A percentile compares a stretch with the other conserved stretches of the same genome.
Evolutionary conservation across 2,329 filamentous ascomycete genomes (phyloP).

Genomic region (Thielaviopsis cerberus): DNA sequence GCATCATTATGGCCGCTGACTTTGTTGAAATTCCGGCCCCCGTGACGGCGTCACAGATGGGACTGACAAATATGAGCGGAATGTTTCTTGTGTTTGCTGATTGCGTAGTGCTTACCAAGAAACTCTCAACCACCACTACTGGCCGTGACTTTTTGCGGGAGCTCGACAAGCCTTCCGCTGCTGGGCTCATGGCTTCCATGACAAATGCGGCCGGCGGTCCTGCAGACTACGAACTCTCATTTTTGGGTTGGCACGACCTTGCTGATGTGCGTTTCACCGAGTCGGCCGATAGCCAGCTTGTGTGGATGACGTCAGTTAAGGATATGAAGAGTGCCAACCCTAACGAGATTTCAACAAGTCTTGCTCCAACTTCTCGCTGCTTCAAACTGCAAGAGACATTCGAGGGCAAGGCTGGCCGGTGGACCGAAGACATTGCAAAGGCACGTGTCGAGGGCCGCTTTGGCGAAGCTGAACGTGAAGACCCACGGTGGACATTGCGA

Average conservation of each 20-base stretch:
- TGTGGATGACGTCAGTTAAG: slow-evolving; percentile 49
- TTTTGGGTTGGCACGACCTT: slow-evolving; percentile 53
- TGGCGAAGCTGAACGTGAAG: slow-evolving; percentile 64
- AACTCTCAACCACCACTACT: slow-evolving; percentile 42
- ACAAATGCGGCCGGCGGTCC: slow-evolving; percentile 43
- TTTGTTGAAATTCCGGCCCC: slow-evolving; percentile 60
- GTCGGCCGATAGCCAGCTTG: slow-evolving; percentile 40
- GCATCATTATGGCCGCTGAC: slow-evolving; percentile 66
- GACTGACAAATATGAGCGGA: slow-evolving; percentile 26
- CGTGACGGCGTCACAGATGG: slow-evolving; percentile 23
- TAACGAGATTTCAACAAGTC: neutral
- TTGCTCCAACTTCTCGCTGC: slow-evolving; percentile 35
- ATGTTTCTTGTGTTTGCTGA: slow-evolving; percentile 76
- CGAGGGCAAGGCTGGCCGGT: slow-evolving; percentile 56
- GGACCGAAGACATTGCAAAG: slow-evolving; percentile 72
- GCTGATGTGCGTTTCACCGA: slow-evolving; percentile 56
- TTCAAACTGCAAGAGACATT: slow-evolving; percentile 59
- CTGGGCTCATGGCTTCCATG: slow-evolving; percentile 43
- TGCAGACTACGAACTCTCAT: slow-evolving; percentile 51
- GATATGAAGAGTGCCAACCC: slow-evolving; percentile 34
- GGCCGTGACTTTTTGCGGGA: slow-evolving; percentile 68
- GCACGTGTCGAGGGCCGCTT: slow-evolving; percentile 75
- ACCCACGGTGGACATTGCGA: slow-evolving; percentile 61
- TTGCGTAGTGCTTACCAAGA: slow-evolving; percentile 58
- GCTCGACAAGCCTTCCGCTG: slow-evolving; percentile 59